These are phyloP conservation scores for Russula lepida DNA, from an alignment of 768 basidiomycete species.

Conservation along the genomic window DNA sequence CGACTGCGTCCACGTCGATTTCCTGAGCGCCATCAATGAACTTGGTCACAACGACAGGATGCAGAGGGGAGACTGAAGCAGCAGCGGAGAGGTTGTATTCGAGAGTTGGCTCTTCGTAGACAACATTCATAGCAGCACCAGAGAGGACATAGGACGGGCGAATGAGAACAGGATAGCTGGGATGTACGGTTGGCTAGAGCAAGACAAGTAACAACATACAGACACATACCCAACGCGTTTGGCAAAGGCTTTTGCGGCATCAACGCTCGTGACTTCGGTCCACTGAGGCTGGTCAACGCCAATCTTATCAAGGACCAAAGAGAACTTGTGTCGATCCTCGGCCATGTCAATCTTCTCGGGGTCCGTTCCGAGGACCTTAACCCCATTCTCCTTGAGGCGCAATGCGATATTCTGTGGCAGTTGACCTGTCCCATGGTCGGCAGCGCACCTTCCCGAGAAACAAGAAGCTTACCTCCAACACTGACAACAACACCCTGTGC, in stretches of 20 bases:
- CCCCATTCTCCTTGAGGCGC: slow-evolving; percentile 80
- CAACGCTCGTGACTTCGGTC: slow-evolving; percentile 82
- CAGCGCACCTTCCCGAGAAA: neutral
- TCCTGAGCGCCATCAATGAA: slow-evolving; percentile 98
- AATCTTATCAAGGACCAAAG: slow-evolving; percentile 86
- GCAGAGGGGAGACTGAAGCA: slow-evolving; percentile 89
- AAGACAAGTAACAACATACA: neutral
- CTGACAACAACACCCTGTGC: slow-evolving; percentile 93
- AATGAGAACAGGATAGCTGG: slow-evolving; percentile 91
- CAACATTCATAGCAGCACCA: slow-evolving; percentile 99
- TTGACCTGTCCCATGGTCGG: slow-evolving; percentile 51
- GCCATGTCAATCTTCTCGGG: slow-evolving; percentile 93
- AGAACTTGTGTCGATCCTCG: slow-evolving; percentile 99
- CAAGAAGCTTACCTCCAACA: slow-evolving; percentile 71
- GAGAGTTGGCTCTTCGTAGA: slow-evolving; percentile 81
- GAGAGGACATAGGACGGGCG: slow-evolving; percentile 98
- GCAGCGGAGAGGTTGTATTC: slow-evolving; percentile 96
- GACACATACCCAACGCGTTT: slow-evolving; percentile 62
- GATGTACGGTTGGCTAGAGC: neutral
- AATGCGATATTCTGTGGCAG: slow-evolving; percentile 98
- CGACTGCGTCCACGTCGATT: slow-evolving; percentile 96
- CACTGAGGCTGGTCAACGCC: slow-evolving; percentile 97
- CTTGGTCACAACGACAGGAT: slow-evolving; percentile 97
- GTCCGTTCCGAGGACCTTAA: slow-evolving; percentile 94
- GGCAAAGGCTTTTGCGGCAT: slow-evolving; percentile 89